Evolutionary conservation across 2,329 filamentous ascomycete species (phyloP).

Genomic region (Penicillium sp.): DNA sequence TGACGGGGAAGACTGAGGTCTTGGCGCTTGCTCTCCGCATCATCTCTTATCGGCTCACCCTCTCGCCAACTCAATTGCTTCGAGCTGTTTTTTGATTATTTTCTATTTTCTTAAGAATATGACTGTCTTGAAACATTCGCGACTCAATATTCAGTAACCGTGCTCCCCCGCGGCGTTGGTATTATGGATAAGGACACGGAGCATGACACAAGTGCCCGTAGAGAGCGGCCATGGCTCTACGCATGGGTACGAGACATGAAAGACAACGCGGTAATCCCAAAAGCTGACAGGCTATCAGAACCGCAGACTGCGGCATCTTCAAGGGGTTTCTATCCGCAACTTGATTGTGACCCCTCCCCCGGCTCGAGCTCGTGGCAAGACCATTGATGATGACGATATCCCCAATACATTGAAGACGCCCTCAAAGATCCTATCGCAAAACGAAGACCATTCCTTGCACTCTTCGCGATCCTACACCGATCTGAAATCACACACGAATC

Average conservation of each 20-base stretch:
- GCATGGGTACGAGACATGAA: slow-evolving; percentile 44
- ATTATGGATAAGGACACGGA: slow-evolving; percentile 16
- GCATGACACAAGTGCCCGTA: slow-evolving; percentile 36
- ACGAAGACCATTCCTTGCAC: slow-evolving; percentile 50
- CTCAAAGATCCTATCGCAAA: slow-evolving; percentile 61
- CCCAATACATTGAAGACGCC: slow-evolving; percentile 66
- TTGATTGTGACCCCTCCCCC: slow-evolving; percentile 64
- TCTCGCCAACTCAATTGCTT: slow-evolving; percentile 13
- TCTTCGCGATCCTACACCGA: slow-evolving; percentile 61
- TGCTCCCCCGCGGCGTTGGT: slow-evolving; percentile 1
- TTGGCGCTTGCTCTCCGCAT: slow-evolving; percentile 30
- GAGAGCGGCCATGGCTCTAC: slow-evolving; percentile 53
- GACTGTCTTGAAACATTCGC: slow-evolving; percentile 3
- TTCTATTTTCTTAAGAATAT: slow-evolving; percentile 15
- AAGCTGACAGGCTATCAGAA: slow-evolving; percentile 56
- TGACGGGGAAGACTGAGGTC: slow-evolving; percentile 30
- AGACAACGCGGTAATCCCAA: not conserved
- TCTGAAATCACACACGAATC: slow-evolving; percentile 38
- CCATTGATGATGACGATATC: slow-evolving; percentile 74
- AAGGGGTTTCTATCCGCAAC: slow-evolving; percentile 84
- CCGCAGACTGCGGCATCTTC: slow-evolving; percentile 81
- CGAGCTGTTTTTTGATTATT: not conserved
- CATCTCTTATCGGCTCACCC: slow-evolving; percentile 23
- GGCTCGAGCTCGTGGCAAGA: slow-evolving; percentile 54
- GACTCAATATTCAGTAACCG: slow-evolving; percentile 1